Conservation (phyloP, 805 yeast genomes). For the Grigorovia transvaalensis region DNA sequence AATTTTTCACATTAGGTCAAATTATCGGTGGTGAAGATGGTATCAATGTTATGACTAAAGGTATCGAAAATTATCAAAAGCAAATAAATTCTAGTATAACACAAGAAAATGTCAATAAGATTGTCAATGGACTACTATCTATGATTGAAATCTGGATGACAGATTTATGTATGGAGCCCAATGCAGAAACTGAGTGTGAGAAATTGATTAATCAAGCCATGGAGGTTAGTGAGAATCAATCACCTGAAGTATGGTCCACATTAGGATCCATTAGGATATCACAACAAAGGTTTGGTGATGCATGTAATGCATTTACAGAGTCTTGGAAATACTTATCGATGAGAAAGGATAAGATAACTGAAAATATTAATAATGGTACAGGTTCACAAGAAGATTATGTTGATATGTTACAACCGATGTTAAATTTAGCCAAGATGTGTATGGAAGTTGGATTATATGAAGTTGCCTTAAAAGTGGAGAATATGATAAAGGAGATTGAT, state of each 20-base stretch:
- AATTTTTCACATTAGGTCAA: conserved; percentile 85
- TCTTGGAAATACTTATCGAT: conserved; percentile 62
- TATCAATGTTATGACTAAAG: conserved; percentile 47
- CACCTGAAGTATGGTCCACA: conserved; percentile 75
- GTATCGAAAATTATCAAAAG: conserved; percentile 35
- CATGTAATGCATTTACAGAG: conserved; percentile 50
- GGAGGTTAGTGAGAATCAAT: conserved; percentile 40
- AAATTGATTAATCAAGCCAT: conserved; percentile 55
- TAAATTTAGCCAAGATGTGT: conserved; percentile 62
- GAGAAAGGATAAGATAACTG: conserved; percentile 41
- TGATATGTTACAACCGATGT: conserved; percentile 62
- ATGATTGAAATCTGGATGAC: conserved; percentile 97
- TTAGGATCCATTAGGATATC: conserved; percentile 83
- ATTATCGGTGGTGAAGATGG: conserved; percentile 79
- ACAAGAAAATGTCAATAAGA: conserved; percentile 40
- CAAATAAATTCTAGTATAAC: conserved; percentile 20
- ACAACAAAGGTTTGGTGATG: conserved; percentile 68
- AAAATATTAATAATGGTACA: conserved; percentile 20
- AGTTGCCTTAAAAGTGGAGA: conserved; percentile 52
- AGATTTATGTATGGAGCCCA: conserved; percentile 86
- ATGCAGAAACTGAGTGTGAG: conserved; percentile 78
- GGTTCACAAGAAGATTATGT: conserved; percentile 37
- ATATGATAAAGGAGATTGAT: conserved; percentile 62
- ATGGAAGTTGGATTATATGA: conserved; percentile 71
- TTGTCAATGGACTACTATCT: conserved; percentile 71